Percentiles rank a stretch among this genome's conserved stretches.
Conservation (phyloP, 2,329 filamentous ascomycete genomes). For the Paecilomyces sp. region DNA sequence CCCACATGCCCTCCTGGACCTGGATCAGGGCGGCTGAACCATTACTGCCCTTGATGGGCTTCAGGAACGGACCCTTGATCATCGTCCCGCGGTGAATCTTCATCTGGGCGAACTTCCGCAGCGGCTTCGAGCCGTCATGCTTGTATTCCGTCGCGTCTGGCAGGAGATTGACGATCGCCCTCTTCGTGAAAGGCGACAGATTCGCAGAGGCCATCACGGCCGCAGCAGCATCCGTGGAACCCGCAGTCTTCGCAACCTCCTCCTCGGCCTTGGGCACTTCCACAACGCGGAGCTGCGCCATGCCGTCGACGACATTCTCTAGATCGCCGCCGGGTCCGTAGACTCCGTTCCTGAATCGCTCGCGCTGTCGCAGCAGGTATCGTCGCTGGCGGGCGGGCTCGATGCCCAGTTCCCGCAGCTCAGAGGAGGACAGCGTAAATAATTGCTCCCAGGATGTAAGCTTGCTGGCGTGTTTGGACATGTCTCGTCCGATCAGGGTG, state of each 20-base stretch:
- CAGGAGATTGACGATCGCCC: conserved; percentile 54
- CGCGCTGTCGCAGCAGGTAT: conserved; percentile 82
- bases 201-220: conserved; percentile 42
- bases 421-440: conserved; percentile 69
- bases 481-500: conserved; percentile 79
- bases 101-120: conserved; percentile 56
- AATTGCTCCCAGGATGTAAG: conserved; percentile 86
- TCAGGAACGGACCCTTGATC: conserved; percentile 69
- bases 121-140: conserved; percentile 32
- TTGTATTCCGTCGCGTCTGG: conserved; percentile 50
- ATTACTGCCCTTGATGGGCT: conserved; percentile 56
- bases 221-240: conserved; percentile 9
- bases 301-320: conserved; percentile 59
- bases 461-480: conserved; percentile 75
- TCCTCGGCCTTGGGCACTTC: conserved; percentile 40
- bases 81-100: conserved; percentile 60
- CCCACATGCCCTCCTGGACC: conserved; percentile 86
- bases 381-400: conserved; percentile 75
- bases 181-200: conserved; percentile 48
- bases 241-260: conserved; percentile 15
- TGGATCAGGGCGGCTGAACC: conserved; percentile 59
- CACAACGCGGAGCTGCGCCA: conserved; percentile 51
- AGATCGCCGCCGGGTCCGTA: conserved; percentile 81
- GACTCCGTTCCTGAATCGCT: conserved; percentile 70
- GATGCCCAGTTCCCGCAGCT: conserved; percentile 77